Evolutionary conservation across 1,139 yeast genomes (phyloP), one percentile per base, ranked within the genome.

Genomic region (Saccharomycopsis hybrid): DNA sequence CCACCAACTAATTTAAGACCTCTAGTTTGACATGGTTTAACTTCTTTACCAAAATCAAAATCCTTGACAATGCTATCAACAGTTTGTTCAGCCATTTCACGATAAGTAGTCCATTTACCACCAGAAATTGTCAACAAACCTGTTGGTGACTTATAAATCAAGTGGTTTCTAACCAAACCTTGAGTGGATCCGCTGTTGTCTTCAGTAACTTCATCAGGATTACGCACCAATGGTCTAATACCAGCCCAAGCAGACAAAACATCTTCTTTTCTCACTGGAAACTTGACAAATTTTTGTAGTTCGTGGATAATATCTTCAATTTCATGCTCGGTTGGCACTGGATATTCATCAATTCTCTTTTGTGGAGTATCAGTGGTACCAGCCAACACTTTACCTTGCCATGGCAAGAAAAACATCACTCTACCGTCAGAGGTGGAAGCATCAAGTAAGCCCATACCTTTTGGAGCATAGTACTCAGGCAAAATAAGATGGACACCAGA

Each of bases 71-170:
- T 79, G 58, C 80, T 80, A 66, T 87, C 85, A 48, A 90, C 83
- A 46, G 96, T 87, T 71, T 90, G 96, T 70, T 89, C 82, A 37
- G 97, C 96, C 97, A 90, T 90, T 71, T 88, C 96, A 71, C 97
- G 79, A 72, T 89, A 90, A 41, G 97, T 90, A 52, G 97, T 90
- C 97, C 97, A 90, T 70, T 90, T 90, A 67, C 97, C 97, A 62
- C 97, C 97, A 31, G 96, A 85, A 60, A 90, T 85, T 46, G 97
- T 90, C 47, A 90, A 74, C 59, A 90, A 76, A 28, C 92, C 94
- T 47, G 84, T 73, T 53, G 74, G 78, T 27, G 95, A 78, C 43
- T 80, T 76, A 60, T 85, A 77, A 54, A 90, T 77, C 63, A 90
- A 74, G 68, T 90, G 97, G 59, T 88, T 85, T 71, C 97, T 82